Evolutionary conservation across 2,329 filamentous ascomycete genomes (phyloP), one percentile per base, ranked within the genome.

Genomic region (Paraphaeosphaeria minitans): DNA sequence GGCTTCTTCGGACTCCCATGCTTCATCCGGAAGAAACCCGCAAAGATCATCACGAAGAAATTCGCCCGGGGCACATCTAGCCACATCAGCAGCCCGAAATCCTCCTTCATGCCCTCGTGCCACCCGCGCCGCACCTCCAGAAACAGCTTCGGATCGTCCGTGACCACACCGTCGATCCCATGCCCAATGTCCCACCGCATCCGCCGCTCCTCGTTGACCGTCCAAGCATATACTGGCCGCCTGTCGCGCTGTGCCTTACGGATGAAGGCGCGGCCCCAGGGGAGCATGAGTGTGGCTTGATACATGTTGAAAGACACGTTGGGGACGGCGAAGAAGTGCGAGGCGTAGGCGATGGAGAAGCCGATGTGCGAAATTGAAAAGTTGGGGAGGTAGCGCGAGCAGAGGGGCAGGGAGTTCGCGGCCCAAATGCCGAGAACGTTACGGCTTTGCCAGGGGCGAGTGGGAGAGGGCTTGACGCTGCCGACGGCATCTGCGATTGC

Each of bases 401-500:
- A 87, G 4, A 89, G 79, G 8, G 87, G 83, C 19, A 96, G 80
- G 77, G 89, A 93, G 68, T 86, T 86, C 19, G 87, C 84, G 82
- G 88, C 88, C 94, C 94, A 97, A 72, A 88, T 90, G 46, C 93
- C 94, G 1, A 97, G 80, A 0, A 96, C 80, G 52, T 97, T 83
- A 29, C 93, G 85, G 57, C 87, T 78, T 27, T 84, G 80, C 93
- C 94, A 97, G 4, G 86, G 84, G 21, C 65, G 67, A 1, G 76
- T 75, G 13, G 77, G 58, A 63, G 80, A 63, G 71, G 63, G 77
- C 56, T 58, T 75, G 71, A 31, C 87, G 82, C 31, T 84, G 76
- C 52, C 78, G 16, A 97, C 80, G 0, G 89, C 87, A 54, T 84
- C 78, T 10, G 86, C 86, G 33, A 94, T 88, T 48, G 87, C 81